Base-by-base conservation (phyloP, 73 alveolate genomes). In the Uronychia binucleata region DNA sequence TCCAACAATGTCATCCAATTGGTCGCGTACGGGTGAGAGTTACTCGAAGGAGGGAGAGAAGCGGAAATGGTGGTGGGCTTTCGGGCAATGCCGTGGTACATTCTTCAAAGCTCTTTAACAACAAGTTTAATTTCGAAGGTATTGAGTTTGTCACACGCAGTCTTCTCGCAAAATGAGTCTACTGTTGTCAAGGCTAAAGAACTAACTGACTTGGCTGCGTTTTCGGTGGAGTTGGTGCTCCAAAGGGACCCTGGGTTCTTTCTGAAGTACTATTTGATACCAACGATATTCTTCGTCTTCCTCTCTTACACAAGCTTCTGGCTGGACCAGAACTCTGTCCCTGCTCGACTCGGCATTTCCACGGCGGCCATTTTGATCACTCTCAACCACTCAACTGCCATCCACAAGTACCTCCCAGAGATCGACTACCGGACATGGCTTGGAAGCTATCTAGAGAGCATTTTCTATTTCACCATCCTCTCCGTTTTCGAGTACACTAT, bases 311-410 rank as follows among this genome's bases (percentile, higher is more conserved):
- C 79, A 0, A 28, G 79, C 13, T 80, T 80, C 75, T 80, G 86
- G 86, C 13, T 80, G 11, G 86, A 80, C 33, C 33, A 57, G 75
- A 33, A 19, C 1, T 34, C 86, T n/a, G 33, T 80, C 0, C 86
- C 86, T 1, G 86, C 86, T 5, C 13, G 86, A 30, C 77, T 80
- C 1, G 60, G 77, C 0, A 1, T 80, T n/a, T 28, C 79, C 28
- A 80, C 75, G 19, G 26, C 86, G 28, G 27, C 86, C 27, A 80
- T 80, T 35, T 35, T 58, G 75, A 30, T 30, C 57, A 80, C 86
- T 25, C 77, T 80, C 26, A 8, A 31, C 1, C 33, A 31, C 1
- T 19, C 1, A 8, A 31, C 79, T 11, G 1, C 77, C 11, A 13
- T 46, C 30, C 60, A 46, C 46, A 46, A 57, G 33, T 31, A 46